Percentiles rank a stretch among this genome's conserved stretches.
Evolutionary conservation across 495 filamentous ascomycete species (phyloP).

Genomic region (Xylaria telfairii): DNA sequence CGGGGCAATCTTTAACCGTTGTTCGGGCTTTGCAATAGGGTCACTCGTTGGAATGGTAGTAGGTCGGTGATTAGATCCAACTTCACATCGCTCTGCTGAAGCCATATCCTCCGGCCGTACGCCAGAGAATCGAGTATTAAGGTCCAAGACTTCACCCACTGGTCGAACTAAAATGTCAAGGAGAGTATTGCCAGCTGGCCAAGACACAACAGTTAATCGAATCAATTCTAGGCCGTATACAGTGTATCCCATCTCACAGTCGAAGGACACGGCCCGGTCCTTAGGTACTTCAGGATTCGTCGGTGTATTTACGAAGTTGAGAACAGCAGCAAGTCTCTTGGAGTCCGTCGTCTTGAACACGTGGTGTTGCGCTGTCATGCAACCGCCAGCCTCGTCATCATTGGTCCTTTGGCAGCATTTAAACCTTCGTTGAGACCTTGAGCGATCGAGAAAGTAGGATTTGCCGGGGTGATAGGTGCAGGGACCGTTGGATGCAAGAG

Average conservation of each 20-base stretch:
- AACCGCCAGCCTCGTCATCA: constrained; percentile 71
- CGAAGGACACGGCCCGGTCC: constrained; percentile 72
- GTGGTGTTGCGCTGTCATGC: constrained; percentile 70
- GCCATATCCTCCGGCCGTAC: constrained; percentile 76
- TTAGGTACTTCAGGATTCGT: constrained; percentile 53
- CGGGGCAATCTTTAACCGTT: constrained; percentile 66
- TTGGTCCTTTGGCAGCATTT: constrained; percentile 78
- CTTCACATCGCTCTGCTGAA: constrained; percentile 67
- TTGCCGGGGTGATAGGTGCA: constrained; percentile 83
- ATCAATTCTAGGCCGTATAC: constrained; percentile 85
- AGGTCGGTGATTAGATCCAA: constrained; percentile 29
- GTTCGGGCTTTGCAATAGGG: constrained; percentile 22
- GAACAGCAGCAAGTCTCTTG: constrained; percentile 75
- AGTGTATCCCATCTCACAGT: constrained; percentile 98
- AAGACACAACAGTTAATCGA: constrained; percentile 83
- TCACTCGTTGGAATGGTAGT: constrained; percentile 11
- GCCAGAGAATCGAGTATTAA: constrained; percentile 90
- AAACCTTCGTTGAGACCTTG: constrained; percentile 60
- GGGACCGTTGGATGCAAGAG: constrained; percentile 72
- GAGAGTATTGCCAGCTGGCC: constrained; percentile 76
- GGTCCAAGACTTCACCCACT: constrained; percentile 81
- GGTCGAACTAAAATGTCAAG: constrained; percentile 88
- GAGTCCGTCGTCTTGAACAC: constrained; percentile 85
- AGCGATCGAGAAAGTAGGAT: constrained; percentile 58
- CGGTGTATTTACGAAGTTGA: constrained; percentile 83